Conservation (phyloP, 2,329 filamentous ascomycete genomes). For the Aspergillus bombycis region DNA sequence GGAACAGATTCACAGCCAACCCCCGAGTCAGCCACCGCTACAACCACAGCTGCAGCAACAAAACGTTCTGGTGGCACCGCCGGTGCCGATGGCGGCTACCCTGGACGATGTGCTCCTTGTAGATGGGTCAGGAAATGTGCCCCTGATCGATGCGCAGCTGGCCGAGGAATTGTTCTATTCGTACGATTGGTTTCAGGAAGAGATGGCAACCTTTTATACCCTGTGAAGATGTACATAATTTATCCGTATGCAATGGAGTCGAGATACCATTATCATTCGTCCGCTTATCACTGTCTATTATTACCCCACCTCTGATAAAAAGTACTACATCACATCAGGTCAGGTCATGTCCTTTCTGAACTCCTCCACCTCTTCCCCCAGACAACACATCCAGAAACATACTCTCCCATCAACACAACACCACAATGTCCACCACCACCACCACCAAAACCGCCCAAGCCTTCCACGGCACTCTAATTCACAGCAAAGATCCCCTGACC, state of each 20-base stretch:
- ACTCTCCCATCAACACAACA: constrained; percentile 14
- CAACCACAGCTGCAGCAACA: constrained; percentile 14
- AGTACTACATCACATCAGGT: no score
- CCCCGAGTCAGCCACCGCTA: constrained; percentile 19
- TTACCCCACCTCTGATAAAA: not conserved
- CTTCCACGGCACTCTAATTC: constrained; percentile 41
- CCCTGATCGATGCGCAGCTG: constrained; percentile 40
- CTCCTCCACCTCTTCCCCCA: not conserved
- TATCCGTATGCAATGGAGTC: not conserved
- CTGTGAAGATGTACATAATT: constrained; percentile 25
- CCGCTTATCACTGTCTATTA: not conserved
- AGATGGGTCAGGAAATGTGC: constrained; percentile 33
- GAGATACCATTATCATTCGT: not conserved
- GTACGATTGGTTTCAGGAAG: constrained; percentile 45
- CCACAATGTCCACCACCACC: not conserved
- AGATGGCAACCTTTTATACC: constrained; percentile 45
- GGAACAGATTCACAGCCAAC: constrained; percentile 26
- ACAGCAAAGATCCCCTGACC: constrained; percentile 26
- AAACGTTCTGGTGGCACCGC: constrained; percentile 22
- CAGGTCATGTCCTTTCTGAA: no score
- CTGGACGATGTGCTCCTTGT: constrained; percentile 41
- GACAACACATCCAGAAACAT: not conserved
- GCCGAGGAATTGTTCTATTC: constrained; percentile 42
- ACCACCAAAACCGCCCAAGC: constrained; percentile 28
- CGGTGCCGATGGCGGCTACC: constrained; percentile 37